A percentile compares a stretch with the other conserved stretches of the same genome.
Conservation (phyloP, 2,329 filamentous ascomycete species). For the Bipolaris bicolor region DNA sequence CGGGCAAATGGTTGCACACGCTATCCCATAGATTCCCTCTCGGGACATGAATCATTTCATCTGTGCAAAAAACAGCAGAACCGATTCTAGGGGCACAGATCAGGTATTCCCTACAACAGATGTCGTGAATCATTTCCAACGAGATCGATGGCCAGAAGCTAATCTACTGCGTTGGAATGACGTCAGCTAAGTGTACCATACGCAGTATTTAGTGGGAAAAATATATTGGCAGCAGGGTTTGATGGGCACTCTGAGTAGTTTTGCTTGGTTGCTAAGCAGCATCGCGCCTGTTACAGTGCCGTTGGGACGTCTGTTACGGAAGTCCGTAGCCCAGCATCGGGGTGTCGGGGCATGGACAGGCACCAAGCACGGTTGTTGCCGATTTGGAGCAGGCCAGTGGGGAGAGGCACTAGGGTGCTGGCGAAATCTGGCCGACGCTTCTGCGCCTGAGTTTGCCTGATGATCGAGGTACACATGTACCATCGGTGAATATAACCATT, state of each 20-base stretch:
- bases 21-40: neutral
- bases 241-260: neutral
- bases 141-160: neutral
- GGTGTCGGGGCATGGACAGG: neutral
- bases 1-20: neutral
- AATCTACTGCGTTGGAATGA: neutral
- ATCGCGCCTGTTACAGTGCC: neutral
- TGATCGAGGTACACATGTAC: neutral
- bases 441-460: neutral
- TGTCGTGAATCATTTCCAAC: neutral
- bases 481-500: neutral
- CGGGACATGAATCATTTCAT: neutral
- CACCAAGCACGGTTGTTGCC: neutral
- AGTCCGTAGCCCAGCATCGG: neutral
- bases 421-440: constrained; percentile 1
- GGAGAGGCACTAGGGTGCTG: neutral
- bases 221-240: neutral
- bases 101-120: neutral
- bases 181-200: neutral
- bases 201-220: neutral
- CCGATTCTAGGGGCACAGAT: neutral
- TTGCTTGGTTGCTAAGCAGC: neutral
- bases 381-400: neutral
- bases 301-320: neutral
- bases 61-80: neutral